Conservation (phyloP, 345 rosid species). For the Melastoma malabathricum region DNA sequence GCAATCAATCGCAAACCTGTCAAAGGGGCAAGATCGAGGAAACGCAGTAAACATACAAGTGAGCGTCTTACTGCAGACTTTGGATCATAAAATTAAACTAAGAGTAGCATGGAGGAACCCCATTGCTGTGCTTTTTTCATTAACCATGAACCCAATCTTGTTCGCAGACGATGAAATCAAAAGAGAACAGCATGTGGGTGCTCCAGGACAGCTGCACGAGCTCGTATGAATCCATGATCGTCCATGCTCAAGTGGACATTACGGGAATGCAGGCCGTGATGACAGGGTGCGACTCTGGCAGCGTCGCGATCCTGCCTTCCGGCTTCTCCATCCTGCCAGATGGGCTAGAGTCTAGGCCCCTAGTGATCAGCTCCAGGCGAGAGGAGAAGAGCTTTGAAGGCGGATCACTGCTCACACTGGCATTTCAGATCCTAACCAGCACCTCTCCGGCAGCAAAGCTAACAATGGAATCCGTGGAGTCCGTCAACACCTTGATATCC, state of each 20-base stretch:
- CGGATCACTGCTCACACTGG: slow-evolving; percentile 75
- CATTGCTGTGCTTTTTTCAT: neutral
- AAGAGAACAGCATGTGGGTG: slow-evolving; percentile 60
- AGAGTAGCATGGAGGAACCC: no score
- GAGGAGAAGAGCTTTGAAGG: slow-evolving; percentile 76
- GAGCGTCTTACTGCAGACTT: slow-evolving; percentile 1
- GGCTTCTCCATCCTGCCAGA: slow-evolving; percentile 94
- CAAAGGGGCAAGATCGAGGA: slow-evolving; percentile 93
- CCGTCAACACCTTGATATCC: slow-evolving; percentile 60
- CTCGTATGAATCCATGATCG: slow-evolving; percentile 70
- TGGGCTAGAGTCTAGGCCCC: slow-evolving; percentile 72
- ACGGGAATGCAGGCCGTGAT: slow-evolving; percentile 66
- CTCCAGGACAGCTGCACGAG: slow-evolving; percentile 85
- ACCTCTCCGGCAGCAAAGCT: slow-evolving; percentile 61
- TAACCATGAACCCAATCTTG: neutral
- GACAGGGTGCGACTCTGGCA: slow-evolving; percentile 87
- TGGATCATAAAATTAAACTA: no score
- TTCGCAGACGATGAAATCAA: slow-evolving; percentile 59
- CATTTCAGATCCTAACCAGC: slow-evolving; percentile 60
- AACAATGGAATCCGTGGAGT: slow-evolving; percentile 68
- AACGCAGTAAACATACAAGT: slow-evolving; percentile 82
- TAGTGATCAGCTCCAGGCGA: slow-evolving; percentile 70
- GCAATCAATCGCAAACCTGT: slow-evolving; percentile 59
- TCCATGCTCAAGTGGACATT: slow-evolving; percentile 75
- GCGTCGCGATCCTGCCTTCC: slow-evolving; percentile 62